Evolutionary conservation across 805 yeast genomes (phyloP).

Genomic region (Blastobotrys americana): DNA sequence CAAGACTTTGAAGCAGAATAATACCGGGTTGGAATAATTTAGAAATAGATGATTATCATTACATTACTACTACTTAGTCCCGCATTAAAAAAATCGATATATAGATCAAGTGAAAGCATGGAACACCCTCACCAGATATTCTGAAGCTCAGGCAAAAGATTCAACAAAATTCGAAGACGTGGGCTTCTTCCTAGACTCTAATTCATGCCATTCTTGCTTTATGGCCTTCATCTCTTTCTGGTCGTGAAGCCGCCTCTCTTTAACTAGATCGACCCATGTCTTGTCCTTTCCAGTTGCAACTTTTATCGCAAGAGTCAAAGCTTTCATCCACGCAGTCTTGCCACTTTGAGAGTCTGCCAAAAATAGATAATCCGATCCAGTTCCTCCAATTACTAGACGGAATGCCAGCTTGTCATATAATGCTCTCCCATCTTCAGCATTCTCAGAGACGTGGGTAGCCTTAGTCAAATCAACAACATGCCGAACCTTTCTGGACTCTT

Average conservation of each 20-base stretch:
- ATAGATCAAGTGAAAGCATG: no score
- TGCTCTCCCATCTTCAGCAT: conserved; percentile 24
- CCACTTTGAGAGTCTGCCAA: conserved; percentile 59
- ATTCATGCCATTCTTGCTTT: conserved; percentile 2
- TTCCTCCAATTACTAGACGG: conserved; percentile 64
- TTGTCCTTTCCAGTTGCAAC: conserved; percentile 17
- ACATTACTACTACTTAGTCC: no score
- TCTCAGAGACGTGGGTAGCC: conserved; percentile 29
- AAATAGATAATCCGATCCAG: conserved; percentile 67
- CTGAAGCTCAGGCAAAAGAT: background rate
- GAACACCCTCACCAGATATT: no score
- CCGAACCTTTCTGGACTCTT: conserved; percentile 24
- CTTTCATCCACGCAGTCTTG: conserved; percentile 56
- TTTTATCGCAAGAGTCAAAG: conserved; percentile 48
- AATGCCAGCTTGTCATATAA: conserved; percentile 75
- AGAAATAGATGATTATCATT: no score
- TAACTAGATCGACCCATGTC: conserved; percentile 24
- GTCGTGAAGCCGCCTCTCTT: conserved; percentile 11
- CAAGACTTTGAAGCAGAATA: no score
- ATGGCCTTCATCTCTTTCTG: conserved; percentile 3
- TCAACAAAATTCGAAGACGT: background rate
- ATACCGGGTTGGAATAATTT: no score
- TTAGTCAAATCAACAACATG: conserved; percentile 16
- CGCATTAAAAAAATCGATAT: no score
- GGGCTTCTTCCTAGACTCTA: background rate